Conservation (phyloP, 2,329 filamentous ascomycete species). For the Claviceps digitariae region DNA sequence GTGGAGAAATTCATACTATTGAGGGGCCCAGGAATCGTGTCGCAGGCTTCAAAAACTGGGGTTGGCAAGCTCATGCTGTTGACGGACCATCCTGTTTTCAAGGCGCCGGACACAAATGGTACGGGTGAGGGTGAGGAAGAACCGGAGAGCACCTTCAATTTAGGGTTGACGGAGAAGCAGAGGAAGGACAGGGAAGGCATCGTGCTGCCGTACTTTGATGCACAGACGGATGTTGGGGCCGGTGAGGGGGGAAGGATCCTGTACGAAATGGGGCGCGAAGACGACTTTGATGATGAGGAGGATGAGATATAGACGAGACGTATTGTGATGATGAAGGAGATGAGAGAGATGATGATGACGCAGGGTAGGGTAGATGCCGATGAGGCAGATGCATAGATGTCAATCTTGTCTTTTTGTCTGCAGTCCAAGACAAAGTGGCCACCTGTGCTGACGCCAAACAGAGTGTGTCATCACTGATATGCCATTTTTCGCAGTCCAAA, state of each 20-base stretch:
- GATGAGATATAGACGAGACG: slow-evolving; percentile 67
- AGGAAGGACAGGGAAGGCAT: slow-evolving; percentile 74
- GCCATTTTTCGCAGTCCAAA: background rate
- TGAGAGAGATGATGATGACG: background rate
- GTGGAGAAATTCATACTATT: slow-evolving; percentile 49
- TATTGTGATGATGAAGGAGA: background rate
- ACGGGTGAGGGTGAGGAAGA: slow-evolving; percentile 34
- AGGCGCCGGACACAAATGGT: slow-evolving; percentile 23
- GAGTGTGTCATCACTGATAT: too few relatives aligned
- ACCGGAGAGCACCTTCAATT: slow-evolving; percentile 66
- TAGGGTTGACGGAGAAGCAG: slow-evolving; percentile 85
- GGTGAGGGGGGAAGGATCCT: slow-evolving; percentile 86
- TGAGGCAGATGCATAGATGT: too few relatives aligned
- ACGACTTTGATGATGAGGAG: slow-evolving; percentile 94
- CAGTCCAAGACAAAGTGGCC: too few relatives aligned
- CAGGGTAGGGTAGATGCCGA: background rate
- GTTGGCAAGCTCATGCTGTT: slow-evolving; percentile 42
- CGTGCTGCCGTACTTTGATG: slow-evolving; percentile 91
- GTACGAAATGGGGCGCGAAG: slow-evolving; percentile 93
- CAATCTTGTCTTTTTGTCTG: background rate
- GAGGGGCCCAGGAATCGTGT: slow-evolving; percentile 6
- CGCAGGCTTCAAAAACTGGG: slow-evolving; percentile 10
- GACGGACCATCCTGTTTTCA: slow-evolving; percentile 63
- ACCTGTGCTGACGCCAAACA: too few relatives aligned
- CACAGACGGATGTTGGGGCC: slow-evolving; percentile 64